Evolutionary conservation across 768 basidiomycete species (phyloP).

Genomic region (Hypholoma sublateritium): DNA sequence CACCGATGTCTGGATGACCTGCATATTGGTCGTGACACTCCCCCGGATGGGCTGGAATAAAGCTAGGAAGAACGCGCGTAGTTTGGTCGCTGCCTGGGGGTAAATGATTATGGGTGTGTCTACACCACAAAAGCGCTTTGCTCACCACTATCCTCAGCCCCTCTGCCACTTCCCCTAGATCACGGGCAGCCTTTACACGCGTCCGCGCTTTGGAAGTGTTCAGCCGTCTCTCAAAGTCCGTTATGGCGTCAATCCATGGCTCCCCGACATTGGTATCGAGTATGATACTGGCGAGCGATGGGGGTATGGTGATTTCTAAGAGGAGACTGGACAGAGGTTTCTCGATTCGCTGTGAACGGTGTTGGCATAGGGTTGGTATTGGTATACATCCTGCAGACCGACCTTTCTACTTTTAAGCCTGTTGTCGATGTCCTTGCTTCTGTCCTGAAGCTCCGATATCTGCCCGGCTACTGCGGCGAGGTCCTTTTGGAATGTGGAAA

Average conservation of each 20-base stretch:
- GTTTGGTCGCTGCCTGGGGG: slow-evolving; percentile 80
- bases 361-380: neutral
- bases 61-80: slow-evolving; percentile 82
- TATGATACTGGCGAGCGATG: slow-evolving; percentile 70
- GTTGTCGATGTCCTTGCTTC: slow-evolving; percentile 89
- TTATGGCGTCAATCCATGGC: slow-evolving; percentile 81
- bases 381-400: slow-evolving; percentile 21
- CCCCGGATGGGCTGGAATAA: slow-evolving; percentile 80
- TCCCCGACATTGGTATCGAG: slow-evolving; percentile 86
- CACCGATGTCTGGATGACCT: slow-evolving; percentile 86
- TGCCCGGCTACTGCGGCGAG: slow-evolving; percentile 94
- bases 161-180: slow-evolving; percentile 80
- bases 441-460: slow-evolving; percentile 89
- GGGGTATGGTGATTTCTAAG: slow-evolving; percentile 80
- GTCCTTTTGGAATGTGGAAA: slow-evolving; percentile 95
- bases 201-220: slow-evolving; percentile 67
- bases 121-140: neutral
- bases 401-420: slow-evolving; percentile 85
- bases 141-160: slow-evolving; percentile 87
- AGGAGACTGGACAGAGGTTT: slow-evolving; percentile 82
- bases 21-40: slow-evolving; percentile 89
- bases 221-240: slow-evolving; percentile 78
- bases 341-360: slow-evolving; percentile 71
- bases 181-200: slow-evolving; percentile 84
- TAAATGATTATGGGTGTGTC: neutral